These are phyloP conservation scores for Drechslerella stenobrocha DNA, from an alignment of 2,329 filamentous ascomycete genomes.

Conservation along the genomic window DNA sequence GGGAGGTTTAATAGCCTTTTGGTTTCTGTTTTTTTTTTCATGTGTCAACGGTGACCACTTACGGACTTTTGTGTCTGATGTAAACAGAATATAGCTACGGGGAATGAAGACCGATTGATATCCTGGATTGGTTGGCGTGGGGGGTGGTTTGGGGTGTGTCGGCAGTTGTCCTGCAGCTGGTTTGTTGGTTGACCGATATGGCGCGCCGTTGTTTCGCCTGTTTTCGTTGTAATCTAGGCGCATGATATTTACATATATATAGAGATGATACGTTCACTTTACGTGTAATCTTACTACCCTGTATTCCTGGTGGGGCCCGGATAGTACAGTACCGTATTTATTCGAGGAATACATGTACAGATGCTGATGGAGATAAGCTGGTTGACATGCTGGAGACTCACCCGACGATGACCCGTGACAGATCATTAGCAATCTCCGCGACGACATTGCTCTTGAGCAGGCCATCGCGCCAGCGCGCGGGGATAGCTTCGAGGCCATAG, in stretches of 20 bases:
- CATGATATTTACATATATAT: too few relatives aligned
- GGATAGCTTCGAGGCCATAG: constrained; percentile 55
- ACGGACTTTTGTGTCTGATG: neutral
- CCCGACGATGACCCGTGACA: constrained; percentile 24
- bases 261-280: too few relatives aligned
- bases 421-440: constrained; percentile 35
- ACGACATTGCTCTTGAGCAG: constrained; percentile 48
- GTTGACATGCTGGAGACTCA: constrained; percentile 4
- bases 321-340: too few relatives aligned
- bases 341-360: too few relatives aligned
- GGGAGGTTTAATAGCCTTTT: neutral
- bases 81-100: neutral
- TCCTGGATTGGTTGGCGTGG: neutral
- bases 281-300: too few relatives aligned
- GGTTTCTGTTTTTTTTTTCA: neutral
- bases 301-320: too few relatives aligned
- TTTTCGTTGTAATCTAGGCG: too few relatives aligned
- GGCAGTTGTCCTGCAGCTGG: neutral
- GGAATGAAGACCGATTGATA: constrained; percentile 5
- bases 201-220: too few relatives aligned
- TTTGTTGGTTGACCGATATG: too few relatives aligned
- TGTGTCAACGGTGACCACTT: neutral
- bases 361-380: too few relatives aligned
- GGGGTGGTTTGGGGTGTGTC: neutral
- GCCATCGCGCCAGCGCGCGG: constrained; percentile 37